Percentiles rank a stretch among this genome's conserved stretches.
phyloP scores from a whole-genome alignment of 2,329 filamentous ascomycete genomes.

The Venturia carpophila region DNA sequence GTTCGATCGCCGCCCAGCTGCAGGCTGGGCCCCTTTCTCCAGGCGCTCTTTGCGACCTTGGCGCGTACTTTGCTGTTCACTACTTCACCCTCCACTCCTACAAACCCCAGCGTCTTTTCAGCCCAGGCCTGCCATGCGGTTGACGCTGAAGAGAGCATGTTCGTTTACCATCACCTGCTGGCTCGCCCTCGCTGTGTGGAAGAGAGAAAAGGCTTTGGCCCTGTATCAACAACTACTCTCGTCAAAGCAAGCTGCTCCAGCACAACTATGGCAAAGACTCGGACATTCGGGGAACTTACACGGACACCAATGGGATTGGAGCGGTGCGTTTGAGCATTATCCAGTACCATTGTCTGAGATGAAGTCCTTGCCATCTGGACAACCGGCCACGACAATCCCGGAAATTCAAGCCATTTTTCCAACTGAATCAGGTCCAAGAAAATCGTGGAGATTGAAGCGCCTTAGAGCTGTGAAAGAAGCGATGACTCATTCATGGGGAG shows the following conservation, averaged over 20 bases:
- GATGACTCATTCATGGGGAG: constrained; percentile 37
- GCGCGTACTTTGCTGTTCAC: background rate
- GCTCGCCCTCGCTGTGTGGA: background rate
- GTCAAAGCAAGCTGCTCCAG: background rate
- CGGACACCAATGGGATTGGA: constrained; percentile 26
- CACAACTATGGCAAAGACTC: background rate
- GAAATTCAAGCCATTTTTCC: constrained; percentile 32
- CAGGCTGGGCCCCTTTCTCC: too few relatives aligned
- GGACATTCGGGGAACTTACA: background rate
- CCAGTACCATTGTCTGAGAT: constrained; percentile 27
- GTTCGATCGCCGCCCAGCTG: background rate
- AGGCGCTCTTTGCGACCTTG: background rate
- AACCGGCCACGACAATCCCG: constrained; percentile 26
- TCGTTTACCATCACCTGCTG: background rate
- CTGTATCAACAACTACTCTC: background rate
- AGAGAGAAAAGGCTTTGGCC: background rate
- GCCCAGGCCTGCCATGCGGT: background rate
- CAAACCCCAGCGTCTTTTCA: background rate
- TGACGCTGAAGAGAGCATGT: background rate
- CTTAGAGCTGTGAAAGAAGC: constrained; percentile 30
- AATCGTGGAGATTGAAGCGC: constrained; percentile 27
- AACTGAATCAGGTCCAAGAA: constrained; percentile 28
- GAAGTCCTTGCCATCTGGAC: constrained; percentile 28
- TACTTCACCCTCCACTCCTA: background rate
- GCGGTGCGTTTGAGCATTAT: constrained; percentile 25